Conservation (phyloP, 352 stramenopile species). For the Blastocystis sp. region DNA sequence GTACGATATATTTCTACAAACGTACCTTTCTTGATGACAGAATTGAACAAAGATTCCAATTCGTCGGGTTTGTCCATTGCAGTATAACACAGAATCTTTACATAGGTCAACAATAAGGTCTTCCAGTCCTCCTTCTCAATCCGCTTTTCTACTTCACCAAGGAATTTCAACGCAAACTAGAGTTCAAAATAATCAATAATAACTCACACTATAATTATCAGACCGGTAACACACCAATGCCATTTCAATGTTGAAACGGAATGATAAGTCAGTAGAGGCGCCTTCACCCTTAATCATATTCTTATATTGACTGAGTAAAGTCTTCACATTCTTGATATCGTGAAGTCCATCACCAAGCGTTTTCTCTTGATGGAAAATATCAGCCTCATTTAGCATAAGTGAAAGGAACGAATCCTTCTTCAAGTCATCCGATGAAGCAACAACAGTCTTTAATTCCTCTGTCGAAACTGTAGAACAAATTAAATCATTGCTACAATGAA, state of each 20-base stretch:
- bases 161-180: slow-evolving; percentile 9
- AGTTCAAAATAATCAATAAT: neutral
- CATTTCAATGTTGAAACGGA: slow-evolving; percentile 22
- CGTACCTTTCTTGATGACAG: no score
- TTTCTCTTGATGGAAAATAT: slow-evolving; percentile 25
- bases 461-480: neutral
- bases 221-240: slow-evolving; percentile 15
- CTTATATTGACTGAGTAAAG: slow-evolving; percentile 6
- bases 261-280: neutral
- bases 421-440: neutral
- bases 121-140: neutral
- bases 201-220: neutral
- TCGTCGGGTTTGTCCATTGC: neutral
- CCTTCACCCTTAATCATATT: neutral
- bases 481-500: slow-evolving; percentile 15
- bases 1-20: neutral
- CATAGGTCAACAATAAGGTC: neutral
- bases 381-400: neutral
- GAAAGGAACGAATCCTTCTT: neutral
- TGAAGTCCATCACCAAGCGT: neutral
- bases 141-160: neutral
- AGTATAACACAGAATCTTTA: neutral
- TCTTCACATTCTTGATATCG: slow-evolving; percentile 16
- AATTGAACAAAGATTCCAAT: neutral
- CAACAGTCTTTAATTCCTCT: neutral